Base-by-base conservation (phyloP, 2,329 filamentous ascomycete genomes). In the Teratosphaeria zuluensis region DNA sequence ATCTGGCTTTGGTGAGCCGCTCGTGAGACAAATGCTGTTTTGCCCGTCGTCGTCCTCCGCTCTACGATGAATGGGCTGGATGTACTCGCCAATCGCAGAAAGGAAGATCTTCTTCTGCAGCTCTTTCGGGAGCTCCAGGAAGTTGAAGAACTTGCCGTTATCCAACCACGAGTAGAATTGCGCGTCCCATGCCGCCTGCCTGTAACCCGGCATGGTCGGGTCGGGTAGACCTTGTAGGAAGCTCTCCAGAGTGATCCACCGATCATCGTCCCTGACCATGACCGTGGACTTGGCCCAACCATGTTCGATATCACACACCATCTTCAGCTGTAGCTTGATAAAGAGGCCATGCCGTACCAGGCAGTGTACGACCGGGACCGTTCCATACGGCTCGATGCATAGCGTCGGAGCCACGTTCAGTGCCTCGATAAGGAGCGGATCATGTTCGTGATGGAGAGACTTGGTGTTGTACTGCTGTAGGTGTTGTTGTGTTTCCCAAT, bases 241-340 rank as follows among this genome's bases (percentile, higher is more conserved):
- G 8, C 38, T 11, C 28, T 52, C 16, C 1, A 60, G 56, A 0
- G 58, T 30, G 21, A 52, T 38, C 55, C 56, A 52, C 9, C 46
- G 42, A 11, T 56, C 56, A 6, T 38, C 58, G 28, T 35, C 53
- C 12, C 53, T 16, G 21, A 60, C 14, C 58, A 60, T 55, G 16
- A 58, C 58, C 8, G 21, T 56, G 9, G 21, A n/a, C 28, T 11
- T 19, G 28, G 14, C 8, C 57, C 53, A 53, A 1, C 48, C 42
- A 3, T 3, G 1, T 0, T 56, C 54, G 32, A 58, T 5, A 24
- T 58, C 53, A 11, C 57, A 58, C 12, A 51, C 32, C 12, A 60
- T 53, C 56, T 58, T 60, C 16, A 60, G 21, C 51, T 58, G 58
- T 7, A 58, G 21, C 46, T 55, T 55, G 52, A 58, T 53, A 30